phyloP scores from a whole-genome alignment of 768 basidiomycete species.

The Tricholoma matsutake region DNA sequence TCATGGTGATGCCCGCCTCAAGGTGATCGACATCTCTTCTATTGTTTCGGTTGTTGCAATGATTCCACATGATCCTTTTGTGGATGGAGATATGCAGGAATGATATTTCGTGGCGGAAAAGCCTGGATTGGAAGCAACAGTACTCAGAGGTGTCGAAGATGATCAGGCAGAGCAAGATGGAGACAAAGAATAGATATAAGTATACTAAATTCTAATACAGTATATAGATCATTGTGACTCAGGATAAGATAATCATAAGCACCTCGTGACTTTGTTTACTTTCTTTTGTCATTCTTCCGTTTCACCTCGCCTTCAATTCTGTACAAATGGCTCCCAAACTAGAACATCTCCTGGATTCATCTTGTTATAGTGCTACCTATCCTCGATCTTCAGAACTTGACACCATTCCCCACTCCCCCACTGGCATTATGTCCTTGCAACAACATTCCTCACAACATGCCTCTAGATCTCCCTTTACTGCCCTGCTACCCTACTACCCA shows the following conservation, averaged over 20 bases:
- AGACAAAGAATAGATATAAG: background rate
- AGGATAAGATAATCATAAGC: background rate
- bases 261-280: background rate
- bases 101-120: background rate
- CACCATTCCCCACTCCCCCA: too few species aligned
- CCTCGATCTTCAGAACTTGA: too few species aligned
- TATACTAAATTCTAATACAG: too few species aligned
- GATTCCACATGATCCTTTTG: conserved; percentile 3
- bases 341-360: too few species aligned
- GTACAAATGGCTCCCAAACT: too few species aligned
- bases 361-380: too few species aligned
- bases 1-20: background rate
- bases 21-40: conserved; percentile 2
- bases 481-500: too few species aligned
- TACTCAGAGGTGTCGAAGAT: background rate
- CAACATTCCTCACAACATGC: too few species aligned
- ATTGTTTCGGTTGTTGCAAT: conserved; percentile 9
- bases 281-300: background rate
- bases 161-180: background rate
- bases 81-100: background rate
- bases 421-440: background rate
- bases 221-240: too few species aligned
- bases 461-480: too few species aligned
- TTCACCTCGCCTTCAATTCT: background rate
- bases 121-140: too few species aligned